Evolutionary conservation across 768 basidiomycete genomes (phyloP), one percentile per base, ranked within the genome.

Genomic region (Russula sp.): DNA sequence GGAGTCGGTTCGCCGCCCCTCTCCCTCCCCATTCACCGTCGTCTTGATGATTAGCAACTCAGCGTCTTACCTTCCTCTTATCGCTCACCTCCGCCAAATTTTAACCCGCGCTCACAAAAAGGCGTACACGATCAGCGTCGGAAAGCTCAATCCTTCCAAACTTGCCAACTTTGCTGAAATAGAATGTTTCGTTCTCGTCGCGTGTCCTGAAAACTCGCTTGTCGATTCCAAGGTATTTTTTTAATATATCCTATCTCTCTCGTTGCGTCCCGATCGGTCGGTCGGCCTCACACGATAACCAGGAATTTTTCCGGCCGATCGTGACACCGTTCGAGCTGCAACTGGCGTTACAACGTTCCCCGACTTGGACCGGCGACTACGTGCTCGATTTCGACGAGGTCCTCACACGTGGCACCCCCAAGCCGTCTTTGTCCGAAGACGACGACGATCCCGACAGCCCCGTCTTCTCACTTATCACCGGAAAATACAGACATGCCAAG

Each of bases 111-210:
- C 84, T 1, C 83, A 81, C 63, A 96, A 95, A 77, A 98, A 98
- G 73, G 85, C 84, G 65, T 99, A 98, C 75, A 98, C 96, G 2
- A 84, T 99, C 68, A 90, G 86, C 57, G 95, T 99, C 0, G 96
- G 97, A 42, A 94, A 96, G 74, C 82, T 97, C 52, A 97, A 92
- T 68, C 95, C 97, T 0, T 83, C 94, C 7, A 98, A 98, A 70
- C 80, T 98, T 22, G 96, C 87, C 9, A 99, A 98, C 74, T 98
- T 98, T 73, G 82, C 90, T 70, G 95, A 98, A 73, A 87, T 99
- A 54, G 96, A 98, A 71, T 96, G 94, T 70, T 98, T 94, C 70
- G 88, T 98, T 18, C 80, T 97, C 62, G 91, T 97, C 4, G 95
- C 95, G 2, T 99, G 97, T 73, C 89, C 88, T 0, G 95, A 99